A percentile compares a stretch with the other conserved stretches of the same genome.
phyloP scores from a whole-genome alignment of 2,329 filamentous ascomycete species.

The Monosporascus sp. region DNA sequence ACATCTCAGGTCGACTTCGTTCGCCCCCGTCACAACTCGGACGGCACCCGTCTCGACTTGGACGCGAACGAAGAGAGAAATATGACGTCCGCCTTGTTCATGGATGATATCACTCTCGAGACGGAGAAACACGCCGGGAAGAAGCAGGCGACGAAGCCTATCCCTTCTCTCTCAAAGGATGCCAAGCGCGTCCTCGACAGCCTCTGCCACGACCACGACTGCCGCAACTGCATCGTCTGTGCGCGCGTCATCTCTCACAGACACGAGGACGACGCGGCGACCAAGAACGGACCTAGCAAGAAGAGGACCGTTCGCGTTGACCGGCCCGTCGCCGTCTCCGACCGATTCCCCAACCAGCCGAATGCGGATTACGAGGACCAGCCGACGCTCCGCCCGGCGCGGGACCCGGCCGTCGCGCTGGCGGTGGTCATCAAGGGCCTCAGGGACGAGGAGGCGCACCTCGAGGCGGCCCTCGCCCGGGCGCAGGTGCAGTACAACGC shows the following conservation, averaged over 20 bases:
- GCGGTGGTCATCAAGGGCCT: conserved; percentile 79
- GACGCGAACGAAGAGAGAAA: conserved; percentile 39
- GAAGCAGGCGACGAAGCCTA: conserved; percentile 19
- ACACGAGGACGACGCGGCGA: conserved; percentile 26
- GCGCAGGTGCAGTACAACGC: conserved; percentile 59
- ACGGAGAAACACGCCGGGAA: conserved; percentile 30
- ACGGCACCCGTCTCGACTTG: conserved; percentile 20
- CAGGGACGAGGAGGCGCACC: conserved; percentile 72
- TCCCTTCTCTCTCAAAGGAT: conserved; percentile 45
- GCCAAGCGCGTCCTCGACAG: conserved; percentile 49
- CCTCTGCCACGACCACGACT: conserved; percentile 47
- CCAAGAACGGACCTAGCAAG: conserved; percentile 38
- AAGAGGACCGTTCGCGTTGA: conserved; percentile 56
- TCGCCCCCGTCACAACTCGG: conserved; percentile 16
- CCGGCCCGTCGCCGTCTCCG: conserved; percentile 62
- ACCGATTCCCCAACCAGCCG: conserved; percentile 45
- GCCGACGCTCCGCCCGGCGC: conserved; percentile 58
- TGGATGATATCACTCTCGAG: conserved; percentile 53
- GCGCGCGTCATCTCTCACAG: conserved; percentile 43
- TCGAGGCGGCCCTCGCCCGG: conserved; percentile 63
- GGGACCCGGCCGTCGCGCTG: conserved; percentile 66
- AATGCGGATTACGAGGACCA: conserved; percentile 42
- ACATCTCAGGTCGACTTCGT: conserved; percentile 17
- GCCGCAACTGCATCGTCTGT: conserved; percentile 54
- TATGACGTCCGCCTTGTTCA: conserved; percentile 55